phyloP scores from a whole-genome alignment of 176 grass and related monocot species.

The Stipa capillata region DNA sequence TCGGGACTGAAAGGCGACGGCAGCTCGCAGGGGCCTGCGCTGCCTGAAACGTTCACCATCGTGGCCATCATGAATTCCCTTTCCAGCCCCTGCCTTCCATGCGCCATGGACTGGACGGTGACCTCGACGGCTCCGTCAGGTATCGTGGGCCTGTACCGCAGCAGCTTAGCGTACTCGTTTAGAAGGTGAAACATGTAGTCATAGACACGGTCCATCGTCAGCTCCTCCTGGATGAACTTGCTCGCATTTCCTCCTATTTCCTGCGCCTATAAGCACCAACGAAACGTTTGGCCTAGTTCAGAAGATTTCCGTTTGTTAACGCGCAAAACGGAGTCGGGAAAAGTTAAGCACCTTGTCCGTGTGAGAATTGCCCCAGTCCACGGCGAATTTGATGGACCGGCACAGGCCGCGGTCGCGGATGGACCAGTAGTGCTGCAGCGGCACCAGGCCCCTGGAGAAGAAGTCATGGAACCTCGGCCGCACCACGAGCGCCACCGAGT shows the following conservation, averaged over 20 bases:
- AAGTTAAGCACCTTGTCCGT: constrained; percentile 37
- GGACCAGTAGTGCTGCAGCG: constrained; percentile 69
- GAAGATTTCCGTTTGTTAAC: no score
- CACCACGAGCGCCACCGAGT: constrained; percentile 54
- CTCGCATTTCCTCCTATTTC: constrained; percentile 26
- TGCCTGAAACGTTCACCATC: neutral
- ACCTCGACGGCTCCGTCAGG: constrained; percentile 26
- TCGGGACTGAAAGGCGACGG: neutral
- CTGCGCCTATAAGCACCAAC: constrained; percentile 11
- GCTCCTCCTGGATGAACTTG: constrained; percentile 39
- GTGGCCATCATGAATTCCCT: constrained; percentile 47
- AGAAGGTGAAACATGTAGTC: constrained; percentile 63
- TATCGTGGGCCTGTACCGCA: constrained; percentile 33
- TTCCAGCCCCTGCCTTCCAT: neutral
- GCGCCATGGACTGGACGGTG: constrained; percentile 34
- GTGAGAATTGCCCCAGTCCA: constrained; percentile 74
- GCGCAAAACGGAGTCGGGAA: no score
- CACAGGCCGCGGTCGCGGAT: constrained; percentile 41
- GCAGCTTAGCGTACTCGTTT: constrained; percentile 29
- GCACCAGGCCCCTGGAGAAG: constrained; percentile 54
- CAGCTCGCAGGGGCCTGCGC: constrained; percentile 21
- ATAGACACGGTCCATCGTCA: constrained; percentile 45
- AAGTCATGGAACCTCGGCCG: constrained; percentile 49
- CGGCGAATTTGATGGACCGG: constrained; percentile 55
- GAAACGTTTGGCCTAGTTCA: neutral